phyloP scores from a whole-genome alignment of 2,329 filamentous ascomycete genomes.

The Myriosclerotinia duriaeana region DNA sequence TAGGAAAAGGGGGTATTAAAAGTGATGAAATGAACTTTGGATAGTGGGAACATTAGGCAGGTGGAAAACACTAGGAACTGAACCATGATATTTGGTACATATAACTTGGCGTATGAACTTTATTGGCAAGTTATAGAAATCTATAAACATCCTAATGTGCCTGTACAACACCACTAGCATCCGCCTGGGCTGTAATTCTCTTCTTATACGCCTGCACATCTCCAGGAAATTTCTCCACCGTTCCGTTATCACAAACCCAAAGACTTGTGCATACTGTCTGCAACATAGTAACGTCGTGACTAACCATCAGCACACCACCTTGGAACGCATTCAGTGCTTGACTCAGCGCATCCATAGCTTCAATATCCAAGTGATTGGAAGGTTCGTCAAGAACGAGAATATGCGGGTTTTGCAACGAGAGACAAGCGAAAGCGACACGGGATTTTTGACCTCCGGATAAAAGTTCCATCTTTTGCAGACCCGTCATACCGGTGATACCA shows the following conservation, averaged over 20 bases:
- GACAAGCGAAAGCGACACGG: constrained; percentile 94
- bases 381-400: constrained; percentile 98
- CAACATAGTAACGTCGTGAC: constrained; percentile 98
- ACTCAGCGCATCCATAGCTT: constrained; percentile 91
- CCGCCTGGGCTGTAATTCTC: constrained; percentile 85
- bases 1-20: constrained; percentile 59
- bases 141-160: constrained; percentile 31
- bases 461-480: constrained; percentile 91
- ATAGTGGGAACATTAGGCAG: background rate
- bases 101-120: background rate
- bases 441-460: constrained; percentile 98
- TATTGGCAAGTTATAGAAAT: background rate
- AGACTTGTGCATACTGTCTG: constrained; percentile 92
- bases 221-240: constrained; percentile 92
- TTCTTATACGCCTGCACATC: constrained; percentile 98
- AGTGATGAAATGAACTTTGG: background rate
- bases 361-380: constrained; percentile 97
- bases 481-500: constrained; percentile 89
- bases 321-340: constrained; percentile 82
- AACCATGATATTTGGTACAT: background rate
- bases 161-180: constrained; percentile 74
- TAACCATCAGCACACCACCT: constrained; percentile 96
- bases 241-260: constrained; percentile 95
- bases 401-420: constrained; percentile 90
- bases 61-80: background rate